phyloP scores from a whole-genome alignment of 805 yeast genomes.

The Metschnikowia cubensis region DNA sequence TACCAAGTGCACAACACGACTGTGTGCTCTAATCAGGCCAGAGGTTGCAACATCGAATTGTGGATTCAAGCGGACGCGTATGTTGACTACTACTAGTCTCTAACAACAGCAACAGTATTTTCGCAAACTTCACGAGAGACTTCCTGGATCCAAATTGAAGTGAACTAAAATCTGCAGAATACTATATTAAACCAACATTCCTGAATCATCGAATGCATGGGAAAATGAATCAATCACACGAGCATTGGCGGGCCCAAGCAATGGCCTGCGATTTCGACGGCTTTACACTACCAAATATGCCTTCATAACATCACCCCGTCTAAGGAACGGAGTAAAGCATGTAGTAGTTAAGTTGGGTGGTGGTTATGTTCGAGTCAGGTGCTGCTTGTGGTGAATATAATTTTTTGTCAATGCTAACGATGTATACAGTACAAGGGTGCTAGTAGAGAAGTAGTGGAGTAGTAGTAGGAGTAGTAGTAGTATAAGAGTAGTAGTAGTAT shows the following conservation, averaged over 20 bases:
- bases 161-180: background rate
- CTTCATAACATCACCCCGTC: background rate
- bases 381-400: too few relatives aligned
- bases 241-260: conserved; percentile 6
- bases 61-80: conserved; percentile 30
- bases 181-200: background rate
- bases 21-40: conserved; percentile 21
- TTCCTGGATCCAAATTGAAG: background rate
- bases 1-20: conserved; percentile 21
- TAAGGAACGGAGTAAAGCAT: too few relatives aligned
- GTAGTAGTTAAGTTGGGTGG: too few relatives aligned
- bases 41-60: conserved; percentile 30
- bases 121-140: background rate
- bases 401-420: too few relatives aligned
- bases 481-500: too few relatives aligned
- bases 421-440: too few relatives aligned
- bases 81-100: conserved; percentile 26
- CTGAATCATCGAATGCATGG: background rate
- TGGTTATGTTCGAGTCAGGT: too few relatives aligned
- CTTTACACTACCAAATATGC: background rate
- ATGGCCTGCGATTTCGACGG: conserved; percentile 1
- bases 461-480: too few relatives aligned
- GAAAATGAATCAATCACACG: background rate
- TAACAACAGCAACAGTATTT: conserved; percentile 14
- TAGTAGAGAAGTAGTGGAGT: too few relatives aligned